Base-by-base conservation (phyloP, 2,329 filamentous ascomycete species). In the Podosphaera xanthii region DNA sequence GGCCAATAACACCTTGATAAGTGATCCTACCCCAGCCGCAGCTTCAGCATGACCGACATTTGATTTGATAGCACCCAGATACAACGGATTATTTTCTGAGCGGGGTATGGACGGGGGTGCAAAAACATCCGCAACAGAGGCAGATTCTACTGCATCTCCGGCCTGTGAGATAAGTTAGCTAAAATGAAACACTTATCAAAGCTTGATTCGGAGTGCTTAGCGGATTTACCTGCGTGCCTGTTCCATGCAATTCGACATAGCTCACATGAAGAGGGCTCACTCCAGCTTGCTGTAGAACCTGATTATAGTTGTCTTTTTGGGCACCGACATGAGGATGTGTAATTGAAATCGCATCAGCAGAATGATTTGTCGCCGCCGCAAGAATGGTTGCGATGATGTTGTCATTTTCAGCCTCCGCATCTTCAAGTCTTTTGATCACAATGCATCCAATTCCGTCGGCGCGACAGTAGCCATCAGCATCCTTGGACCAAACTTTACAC, bases 181-280 rank as follows among this genome's bases (percentile, higher is more conserved):
- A 12, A 7, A 5, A 57, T 57, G 8, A 30, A 42, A 31, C 30
- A 4, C 10, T 30, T 31, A 52, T 5, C 3, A 2, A 52, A 9
- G 33, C 33, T 1, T 35, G 22, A 52, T 7, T 31, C 4, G 49
- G 10, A 22, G 10, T 31, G 22, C 6, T 36, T 54, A 2, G 50
- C 42, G 8, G 10, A 42, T 44, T n/a, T 58, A 58, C 56, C 42
- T 0, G 58, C 36, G 87, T 94, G 38, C 88, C 88, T 2, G 88
- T 94, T 12, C 86, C 88, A 69, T 94, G 87, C 82, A 92, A 88
- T 71, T 94, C 88, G 7, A 94, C 82, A 66, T 91, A 94, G 70
- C 82, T 82, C 56, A 94, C 77, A 62, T 90, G 84, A 57, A 81
- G 77, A 1, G 87, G 84, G 66, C 90, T 82, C 31, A 92, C 77